Evolutionary conservation across 2,329 filamentous ascomycete genomes (phyloP), one percentile per base, ranked within the genome.

Genomic region (Aspergillus proliferans): DNA sequence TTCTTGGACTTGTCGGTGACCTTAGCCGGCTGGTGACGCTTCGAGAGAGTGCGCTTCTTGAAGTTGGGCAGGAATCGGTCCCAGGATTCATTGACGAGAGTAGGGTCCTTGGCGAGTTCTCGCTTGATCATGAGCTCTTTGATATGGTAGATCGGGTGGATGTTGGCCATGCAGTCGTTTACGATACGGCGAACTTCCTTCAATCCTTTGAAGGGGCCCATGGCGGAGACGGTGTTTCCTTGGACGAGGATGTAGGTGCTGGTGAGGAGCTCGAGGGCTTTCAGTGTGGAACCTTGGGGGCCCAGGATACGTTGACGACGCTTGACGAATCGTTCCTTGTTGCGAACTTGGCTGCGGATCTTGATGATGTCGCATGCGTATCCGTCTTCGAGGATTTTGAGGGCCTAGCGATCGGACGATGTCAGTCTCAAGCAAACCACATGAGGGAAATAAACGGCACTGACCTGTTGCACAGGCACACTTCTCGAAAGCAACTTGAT

Each of bases 291-390:
- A 34, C 92, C 93, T 56, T 88, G 87, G 14, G 92, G 91, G 0
- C 93, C 93, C 21, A 98, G 77, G 50, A 98, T 93, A 49, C 93
- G 80, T 72, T 98, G 93, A 44, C 93, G 82, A 48, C 93, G 80
- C 77, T 98, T 98, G 46, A 95, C 88, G 63, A 97, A 98, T 49
- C 90, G 83, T 58, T 97, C 91, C 71, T 96, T 96, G 71, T 92
- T 96, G 54, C 87, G 80, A 24, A 97, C 89, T 43, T 96, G 78
- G 63, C 83, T 92, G 53, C 90, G 81, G 60, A 96, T 94, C 76
- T 96, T 97, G 76, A 98, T 92, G 50, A 98, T 86, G 70, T 98
- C 93, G 76, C 88, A 91, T 9, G 91, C 91, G 43, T 92, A 79
- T 22, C 86, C 89, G 68, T 98, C 93, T 43, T 97, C 87, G 50